These are phyloP conservation scores for Lasiosphaeriaceae sp. DNA, from an alignment of 495 filamentous ascomycete species.

Conservation along the genomic window DNA sequence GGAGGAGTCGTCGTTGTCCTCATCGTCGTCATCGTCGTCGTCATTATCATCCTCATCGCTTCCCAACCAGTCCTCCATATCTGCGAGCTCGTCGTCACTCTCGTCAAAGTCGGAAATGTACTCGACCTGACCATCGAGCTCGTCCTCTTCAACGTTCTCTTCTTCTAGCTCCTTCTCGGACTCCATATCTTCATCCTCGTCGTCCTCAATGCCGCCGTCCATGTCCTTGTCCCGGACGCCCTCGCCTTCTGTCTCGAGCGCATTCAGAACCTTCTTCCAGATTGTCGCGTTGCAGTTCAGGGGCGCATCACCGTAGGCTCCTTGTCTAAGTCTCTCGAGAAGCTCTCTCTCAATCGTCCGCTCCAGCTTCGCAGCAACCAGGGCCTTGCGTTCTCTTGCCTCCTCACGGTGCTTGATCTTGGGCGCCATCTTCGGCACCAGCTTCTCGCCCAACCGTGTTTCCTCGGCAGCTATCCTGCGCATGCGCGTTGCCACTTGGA, in stretches of 20 bases:
- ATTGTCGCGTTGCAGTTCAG: conserved; percentile 90
- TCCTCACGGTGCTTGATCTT: conserved; percentile 87
- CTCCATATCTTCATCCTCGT: conserved; percentile 66
- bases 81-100: conserved; percentile 49
- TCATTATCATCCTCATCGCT: conserved; percentile 49
- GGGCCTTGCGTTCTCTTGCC: conserved; percentile 88
- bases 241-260: conserved; percentile 81
- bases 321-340: conserved; percentile 84
- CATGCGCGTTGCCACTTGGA: conserved; percentile 88
- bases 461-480: conserved; percentile 81
- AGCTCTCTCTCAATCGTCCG: conserved; percentile 93
- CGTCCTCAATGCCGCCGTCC: conserved; percentile 80
- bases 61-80: conserved; percentile 48
- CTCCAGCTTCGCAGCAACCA: conserved; percentile 93
- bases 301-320: conserved; percentile 91
- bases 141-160: conserved; percentile 58
- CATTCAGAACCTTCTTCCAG: conserved; percentile 95
- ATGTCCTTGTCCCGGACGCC: conserved; percentile 81
- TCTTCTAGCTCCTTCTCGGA: conserved; percentile 64
- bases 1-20: conserved; percentile 35
- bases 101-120: conserved; percentile 67
- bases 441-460: conserved; percentile 79
- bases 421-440: conserved; percentile 87
- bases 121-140: conserved; percentile 72
- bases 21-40: conserved; percentile 50